These are phyloP conservation scores for Myriosclerotinia curreyana DNA, from an alignment of 2,329 filamentous ascomycete genomes.

Conservation along the genomic window DNA sequence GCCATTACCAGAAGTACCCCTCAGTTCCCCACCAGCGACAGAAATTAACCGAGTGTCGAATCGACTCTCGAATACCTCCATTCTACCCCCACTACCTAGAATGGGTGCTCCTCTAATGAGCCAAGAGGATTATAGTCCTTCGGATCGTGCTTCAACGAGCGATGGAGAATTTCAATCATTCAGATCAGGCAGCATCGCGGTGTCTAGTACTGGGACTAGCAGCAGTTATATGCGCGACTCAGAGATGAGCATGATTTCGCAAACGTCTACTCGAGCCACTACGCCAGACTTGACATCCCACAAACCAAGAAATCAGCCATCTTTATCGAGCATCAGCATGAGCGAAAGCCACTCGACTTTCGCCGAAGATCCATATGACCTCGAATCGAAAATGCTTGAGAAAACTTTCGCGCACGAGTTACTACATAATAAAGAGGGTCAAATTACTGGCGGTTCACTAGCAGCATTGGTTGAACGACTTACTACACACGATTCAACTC, in stretches of 20 bases:
- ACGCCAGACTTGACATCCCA: constrained; percentile 63
- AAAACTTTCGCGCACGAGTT: constrained; percentile 90
- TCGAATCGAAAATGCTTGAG: constrained; percentile 80
- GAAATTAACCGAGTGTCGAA: constrained; percentile 35
- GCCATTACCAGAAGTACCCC: constrained; percentile 63
- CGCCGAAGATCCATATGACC: constrained; percentile 74
- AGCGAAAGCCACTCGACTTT: constrained; percentile 60
- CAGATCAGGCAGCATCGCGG: constrained; percentile 66
- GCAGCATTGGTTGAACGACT: constrained; percentile 90
- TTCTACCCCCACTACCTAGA: constrained; percentile 56
- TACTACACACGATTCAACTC: constrained; percentile 88
- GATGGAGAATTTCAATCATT: constrained; percentile 54
- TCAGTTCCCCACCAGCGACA: constrained; percentile 38
- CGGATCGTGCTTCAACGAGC: constrained; percentile 46
- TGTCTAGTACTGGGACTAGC: constrained; percentile 73
- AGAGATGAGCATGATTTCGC: constrained; percentile 74
- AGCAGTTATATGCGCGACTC: constrained; percentile 79
- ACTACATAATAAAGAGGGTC: constrained; percentile 89
- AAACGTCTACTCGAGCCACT: constrained; percentile 81
- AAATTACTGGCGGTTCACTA: constrained; percentile 88
- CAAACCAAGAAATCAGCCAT: constrained; percentile 50
- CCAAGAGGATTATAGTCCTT: constrained; percentile 49
- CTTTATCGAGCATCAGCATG: constrained; percentile 65
- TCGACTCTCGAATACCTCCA: constrained; percentile 47
- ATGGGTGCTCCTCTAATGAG: constrained; percentile 51